A percentile compares a stretch with the other conserved stretches of the same genome.
Evolutionary conservation across 202 grass and related monocot genomes (phyloP).

Genomic region (Zoysia matrella): DNA sequence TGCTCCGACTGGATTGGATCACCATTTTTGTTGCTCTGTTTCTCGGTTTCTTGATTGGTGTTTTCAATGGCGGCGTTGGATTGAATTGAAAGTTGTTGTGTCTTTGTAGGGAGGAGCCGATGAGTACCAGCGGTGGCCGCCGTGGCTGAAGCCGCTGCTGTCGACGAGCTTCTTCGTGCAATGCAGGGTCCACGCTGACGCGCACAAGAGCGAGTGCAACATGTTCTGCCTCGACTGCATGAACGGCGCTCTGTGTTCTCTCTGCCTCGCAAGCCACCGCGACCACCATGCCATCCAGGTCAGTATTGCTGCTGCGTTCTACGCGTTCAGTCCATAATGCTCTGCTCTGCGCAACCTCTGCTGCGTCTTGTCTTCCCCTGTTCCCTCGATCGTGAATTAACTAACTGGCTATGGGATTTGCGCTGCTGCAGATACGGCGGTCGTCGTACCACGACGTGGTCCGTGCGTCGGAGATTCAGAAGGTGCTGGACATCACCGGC

Average conservation of each 20-base stretch:
- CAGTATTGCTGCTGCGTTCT: not conserved
- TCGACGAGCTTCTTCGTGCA: slow-evolving; percentile 84
- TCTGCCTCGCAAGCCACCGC: slow-evolving; percentile 75
- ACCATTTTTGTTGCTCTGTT: not conserved
- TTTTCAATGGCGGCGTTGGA: slow-evolving; percentile 8
- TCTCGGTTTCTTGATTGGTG: not conserved
- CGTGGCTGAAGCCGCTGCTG: slow-evolving; percentile 90
- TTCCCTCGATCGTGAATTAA: not conserved
- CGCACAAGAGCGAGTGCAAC: slow-evolving; percentile 92
- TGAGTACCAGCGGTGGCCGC: slow-evolving; percentile 68
- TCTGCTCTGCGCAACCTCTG: not conserved
- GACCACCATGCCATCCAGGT: slow-evolving; percentile 89
- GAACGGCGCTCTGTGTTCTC: slow-evolving; percentile 81
- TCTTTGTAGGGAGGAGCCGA: slow-evolving; percentile 28
- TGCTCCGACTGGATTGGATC: not conserved
- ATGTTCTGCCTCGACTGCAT: slow-evolving; percentile 96
- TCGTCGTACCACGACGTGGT: slow-evolving; percentile 99
- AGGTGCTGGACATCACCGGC: slow-evolving; percentile 78
- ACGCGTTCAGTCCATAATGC: too few species aligned
- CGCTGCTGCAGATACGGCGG: slow-evolving; percentile 69
- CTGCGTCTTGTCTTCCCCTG: not conserved
- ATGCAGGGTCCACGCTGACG: slow-evolving; percentile 74
- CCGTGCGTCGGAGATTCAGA: slow-evolving; percentile 84
- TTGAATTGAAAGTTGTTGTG: not conserved
- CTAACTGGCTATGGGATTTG: not conserved